These are phyloP conservation scores for Tylopilus rubrobrunneus DNA, from an alignment of 768 basidiomycete genomes.

Conservation along the genomic window DNA sequence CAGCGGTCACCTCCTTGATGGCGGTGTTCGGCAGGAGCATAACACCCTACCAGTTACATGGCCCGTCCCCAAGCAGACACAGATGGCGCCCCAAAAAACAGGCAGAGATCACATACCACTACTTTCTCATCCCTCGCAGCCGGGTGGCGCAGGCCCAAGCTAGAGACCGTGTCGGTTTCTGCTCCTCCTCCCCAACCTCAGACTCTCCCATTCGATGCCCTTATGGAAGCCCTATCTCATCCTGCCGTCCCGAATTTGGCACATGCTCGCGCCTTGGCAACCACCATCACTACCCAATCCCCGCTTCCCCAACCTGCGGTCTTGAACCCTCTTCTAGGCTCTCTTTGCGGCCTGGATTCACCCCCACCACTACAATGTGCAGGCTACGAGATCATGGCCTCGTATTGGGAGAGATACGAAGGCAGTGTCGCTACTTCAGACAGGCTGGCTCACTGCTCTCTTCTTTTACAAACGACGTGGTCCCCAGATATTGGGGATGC, in stretches of 20 bases:
- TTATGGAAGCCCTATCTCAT: slow-evolving; percentile 43
- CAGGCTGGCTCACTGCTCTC: slow-evolving; percentile 57
- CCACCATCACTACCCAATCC: slow-evolving; percentile 44
- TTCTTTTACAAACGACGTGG: slow-evolving; percentile 58
- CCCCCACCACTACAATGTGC: slow-evolving; percentile 59
- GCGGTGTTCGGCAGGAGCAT: slow-evolving; percentile 10
- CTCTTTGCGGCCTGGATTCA: slow-evolving; percentile 52
- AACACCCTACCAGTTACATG: slow-evolving; percentile 20
- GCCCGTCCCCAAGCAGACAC: slow-evolving; percentile 31
- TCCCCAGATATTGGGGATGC: slow-evolving; percentile 66
- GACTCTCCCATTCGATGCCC: slow-evolving; percentile 38
- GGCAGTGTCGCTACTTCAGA: slow-evolving; percentile 50
- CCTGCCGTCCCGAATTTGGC: slow-evolving; percentile 62
- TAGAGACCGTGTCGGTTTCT: slow-evolving; percentile 28
- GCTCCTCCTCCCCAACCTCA: slow-evolving; percentile 25
- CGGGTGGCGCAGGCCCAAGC: slow-evolving; percentile 36
- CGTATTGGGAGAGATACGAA: slow-evolving; percentile 63
- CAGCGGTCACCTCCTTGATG: slow-evolving; percentile 1
- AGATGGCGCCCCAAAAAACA: slow-evolving; percentile 27
- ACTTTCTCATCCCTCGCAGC: slow-evolving; percentile 36
- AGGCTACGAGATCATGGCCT: slow-evolving; percentile 68
- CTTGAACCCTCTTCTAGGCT: slow-evolving; percentile 58
- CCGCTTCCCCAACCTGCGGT: slow-evolving; percentile 50
- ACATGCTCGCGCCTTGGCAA: slow-evolving; percentile 60
- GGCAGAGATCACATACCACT: slow-evolving; percentile 42